Conservation (phyloP, 257 asterid species). For the Solanum chilense region DNA sequence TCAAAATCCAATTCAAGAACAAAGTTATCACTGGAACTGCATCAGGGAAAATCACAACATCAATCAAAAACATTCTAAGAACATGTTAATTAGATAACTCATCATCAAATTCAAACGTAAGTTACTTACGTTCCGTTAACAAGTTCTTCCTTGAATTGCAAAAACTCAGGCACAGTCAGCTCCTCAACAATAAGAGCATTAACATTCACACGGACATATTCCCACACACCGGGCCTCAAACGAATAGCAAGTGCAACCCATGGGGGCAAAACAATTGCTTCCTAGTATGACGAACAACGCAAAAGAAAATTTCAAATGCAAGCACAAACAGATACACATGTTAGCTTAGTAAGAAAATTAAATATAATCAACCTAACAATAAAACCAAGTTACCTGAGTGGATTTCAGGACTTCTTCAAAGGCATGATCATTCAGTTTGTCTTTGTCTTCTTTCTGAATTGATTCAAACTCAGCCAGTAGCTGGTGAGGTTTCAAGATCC, state of each 20-base stretch:
- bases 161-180: conserved; percentile 67
- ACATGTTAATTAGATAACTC: not conserved
- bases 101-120: not conserved
- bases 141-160: conserved; percentile 83
- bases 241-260: conserved; percentile 97
- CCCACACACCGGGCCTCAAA: conserved; percentile 95
- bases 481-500: conserved; percentile 80
- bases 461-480: conserved; percentile 76
- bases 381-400: conserved; percentile 43
- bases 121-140: conserved; percentile 70
- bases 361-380: not conserved
- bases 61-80: not conserved
- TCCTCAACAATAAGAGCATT: conserved; percentile 65
- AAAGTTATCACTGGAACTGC: conserved; percentile 68
- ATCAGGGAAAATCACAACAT: not conserved
- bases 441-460: conserved; percentile 32
- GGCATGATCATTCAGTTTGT: conserved; percentile 53
- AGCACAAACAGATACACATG: not conserved
- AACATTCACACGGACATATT: conserved; percentile 65
- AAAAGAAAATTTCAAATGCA: not conserved
- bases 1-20: conserved; percentile 93
- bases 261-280: conserved; percentile 81
- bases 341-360: not conserved
- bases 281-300: conserved; percentile 22
- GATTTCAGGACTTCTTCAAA: conserved; percentile 62